Evolutionary conservation across 768 basidiomycete species (phyloP), one percentile per base, ranked within the genome.

Genomic region (Austroboletus eburneus): DNA sequence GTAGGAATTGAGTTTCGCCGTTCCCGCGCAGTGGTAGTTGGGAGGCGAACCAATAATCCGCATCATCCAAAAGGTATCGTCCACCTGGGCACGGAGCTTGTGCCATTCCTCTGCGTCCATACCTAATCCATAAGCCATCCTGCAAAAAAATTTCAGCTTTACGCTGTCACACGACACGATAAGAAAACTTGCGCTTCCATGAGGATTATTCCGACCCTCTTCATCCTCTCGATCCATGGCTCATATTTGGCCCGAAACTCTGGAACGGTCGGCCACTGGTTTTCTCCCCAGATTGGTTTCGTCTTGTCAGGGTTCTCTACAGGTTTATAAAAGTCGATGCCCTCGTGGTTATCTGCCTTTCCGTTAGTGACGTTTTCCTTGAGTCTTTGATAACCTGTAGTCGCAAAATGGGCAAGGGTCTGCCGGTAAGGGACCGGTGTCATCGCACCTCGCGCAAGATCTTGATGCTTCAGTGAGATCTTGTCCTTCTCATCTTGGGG

Each of bases 61-160:
- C 85, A 92, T 82, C 5, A 83, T 78, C 93, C 93, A 95, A 59
- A 95, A 96, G 54, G 83, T 84, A 53, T 94, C 82, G 48, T 90
- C 79, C 0, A 94, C 83, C 61, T 85, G 76, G 21, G 62, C 59
- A n/a, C 77, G 76, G 39, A 95, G 71, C 0, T 78, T 76, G 12
- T 69, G 49, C 84, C 87, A 88, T 58, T 93, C 92, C 1, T 79
- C 75, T 0, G 62, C 45, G 5, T 74, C 76, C 81, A 91, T 77
- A 9, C 87, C 86, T 6, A 95, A 69, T 7, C 91, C 92, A 48
- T 72, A 69, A 1, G 87, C 81, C 87, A 94, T 93, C 20, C 90
- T 92, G 45, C 30, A 30, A 25, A 39, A 9, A 20, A 6, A n/a
- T n/a, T 40, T 48, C 34, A 51, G 36, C 20, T 29, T 35, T 37